These are phyloP conservation scores for Chloris gayana DNA, from an alignment of 176 grass and related monocot genomes.

Conservation along the genomic window DNA sequence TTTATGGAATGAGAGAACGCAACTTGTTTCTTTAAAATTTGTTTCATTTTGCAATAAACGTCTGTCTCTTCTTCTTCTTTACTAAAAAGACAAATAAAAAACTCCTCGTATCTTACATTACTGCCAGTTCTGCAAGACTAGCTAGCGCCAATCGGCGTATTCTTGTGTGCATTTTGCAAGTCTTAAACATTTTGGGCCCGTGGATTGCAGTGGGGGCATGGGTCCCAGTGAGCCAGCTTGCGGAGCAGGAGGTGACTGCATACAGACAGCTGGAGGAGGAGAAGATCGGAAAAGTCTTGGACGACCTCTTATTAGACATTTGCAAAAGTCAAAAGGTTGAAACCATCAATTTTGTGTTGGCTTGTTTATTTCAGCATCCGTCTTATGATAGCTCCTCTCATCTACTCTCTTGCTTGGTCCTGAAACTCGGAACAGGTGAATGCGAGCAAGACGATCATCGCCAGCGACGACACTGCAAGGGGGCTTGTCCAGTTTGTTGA, in stretches of 20 bases:
- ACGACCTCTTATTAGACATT: slow-evolving; percentile 63
- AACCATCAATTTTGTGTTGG: neutral
- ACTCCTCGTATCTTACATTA: too few species aligned
- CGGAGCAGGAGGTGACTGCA: slow-evolving; percentile 67
- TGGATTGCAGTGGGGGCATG: slow-evolving; percentile 75
- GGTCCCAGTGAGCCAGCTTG: slow-evolving; percentile 79
- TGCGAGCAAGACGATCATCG: slow-evolving; percentile 61
- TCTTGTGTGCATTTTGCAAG: neutral
- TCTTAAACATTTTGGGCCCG: neutral
- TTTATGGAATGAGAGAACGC: too few species aligned
- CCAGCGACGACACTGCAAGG: slow-evolving; percentile 43
- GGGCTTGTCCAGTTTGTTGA: slow-evolving; percentile 62
- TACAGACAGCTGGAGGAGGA: slow-evolving; percentile 56
- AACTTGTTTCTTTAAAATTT: too few species aligned
- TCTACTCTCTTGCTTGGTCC: neutral
- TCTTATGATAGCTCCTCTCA: neutral
- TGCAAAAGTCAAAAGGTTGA: slow-evolving; percentile 69
- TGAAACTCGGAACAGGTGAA: slow-evolving; percentile 52
- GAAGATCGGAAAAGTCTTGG: slow-evolving; percentile 48
- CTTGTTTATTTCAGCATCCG: neutral
- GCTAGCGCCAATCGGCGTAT: neutral
- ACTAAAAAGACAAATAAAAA: too few species aligned
- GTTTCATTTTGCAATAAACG: too few species aligned
- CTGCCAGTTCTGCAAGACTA: too few species aligned
- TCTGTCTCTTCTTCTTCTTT: too few species aligned